Percentiles rank a stretch among this genome's conserved stretches.
phyloP scores from a whole-genome alignment of 768 basidiomycete species.

The Tephrocybe sp. region DNA sequence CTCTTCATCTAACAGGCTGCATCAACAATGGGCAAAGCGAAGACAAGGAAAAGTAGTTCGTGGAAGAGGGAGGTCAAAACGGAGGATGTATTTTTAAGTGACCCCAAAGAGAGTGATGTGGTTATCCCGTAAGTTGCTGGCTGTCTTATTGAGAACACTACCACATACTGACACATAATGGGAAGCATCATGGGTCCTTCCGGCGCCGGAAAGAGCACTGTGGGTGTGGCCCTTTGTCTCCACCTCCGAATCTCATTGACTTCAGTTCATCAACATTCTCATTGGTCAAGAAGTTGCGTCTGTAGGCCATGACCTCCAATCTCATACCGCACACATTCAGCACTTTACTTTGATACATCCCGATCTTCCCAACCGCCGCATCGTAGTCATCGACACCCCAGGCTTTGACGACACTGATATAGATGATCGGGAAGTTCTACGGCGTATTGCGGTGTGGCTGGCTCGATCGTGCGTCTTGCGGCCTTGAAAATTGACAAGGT shows the following conservation, averaged over 20 bases:
- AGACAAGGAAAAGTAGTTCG: slow-evolving; percentile 4
- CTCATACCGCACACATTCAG: slow-evolving; percentile 20
- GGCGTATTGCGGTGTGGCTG: slow-evolving; percentile 22
- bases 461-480: slow-evolving; percentile 17
- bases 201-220: slow-evolving; percentile 22
- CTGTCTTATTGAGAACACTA: no score
- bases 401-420: slow-evolving; percentile 24
- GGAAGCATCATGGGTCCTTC: slow-evolving; percentile 22
- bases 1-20: not conserved
- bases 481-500: not conserved
- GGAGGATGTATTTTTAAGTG: slow-evolving; percentile 15
- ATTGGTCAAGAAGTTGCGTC: slow-evolving; percentile 18
- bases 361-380: slow-evolving; percentile 14
- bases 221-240: not conserved
- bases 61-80: slow-evolving; percentile 16
- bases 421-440: slow-evolving; percentile 20
- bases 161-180: not conserved
- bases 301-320: slow-evolving; percentile 19
- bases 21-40: slow-evolving; percentile 4
- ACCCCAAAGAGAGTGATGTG: slow-evolving; percentile 13
- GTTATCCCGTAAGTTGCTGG: slow-evolving; percentile 18
- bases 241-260: not conserved
- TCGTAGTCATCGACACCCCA: slow-evolving; percentile 23
- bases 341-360: slow-evolving; percentile 19
- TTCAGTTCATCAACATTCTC: slow-evolving; percentile 25